Conservation (phyloP, 176 grass and related monocot species). For the Pontederia paniculata region DNA sequence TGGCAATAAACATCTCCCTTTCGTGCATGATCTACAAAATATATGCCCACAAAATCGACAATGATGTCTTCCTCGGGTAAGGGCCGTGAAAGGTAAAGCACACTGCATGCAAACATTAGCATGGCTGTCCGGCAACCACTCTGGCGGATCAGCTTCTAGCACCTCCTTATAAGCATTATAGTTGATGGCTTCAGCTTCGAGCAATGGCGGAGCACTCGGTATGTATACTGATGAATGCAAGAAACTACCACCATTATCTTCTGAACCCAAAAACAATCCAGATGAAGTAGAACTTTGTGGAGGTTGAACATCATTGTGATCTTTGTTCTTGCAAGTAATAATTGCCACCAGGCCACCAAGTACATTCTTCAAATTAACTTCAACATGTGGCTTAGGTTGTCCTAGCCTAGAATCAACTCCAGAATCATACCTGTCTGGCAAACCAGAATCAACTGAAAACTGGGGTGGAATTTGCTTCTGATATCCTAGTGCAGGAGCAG, state of each 20-base stretch:
- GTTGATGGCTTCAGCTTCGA: conserved; percentile 44
- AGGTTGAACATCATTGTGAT: conserved; percentile 15
- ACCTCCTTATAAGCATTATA: conserved; percentile 43
- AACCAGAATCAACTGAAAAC: conserved; percentile 14
- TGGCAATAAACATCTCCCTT: conserved; percentile 61
- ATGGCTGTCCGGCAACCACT: conserved; percentile 74
- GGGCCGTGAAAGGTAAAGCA: conserved; percentile 41
- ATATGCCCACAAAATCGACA: conserved; percentile 81
- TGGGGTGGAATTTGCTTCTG: conserved; percentile 16
- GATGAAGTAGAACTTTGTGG: conserved; percentile 28
- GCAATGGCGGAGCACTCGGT: conserved; percentile 69
- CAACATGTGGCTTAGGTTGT: conserved; percentile 16
- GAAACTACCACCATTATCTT: conserved; percentile 43
- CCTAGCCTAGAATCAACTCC: conserved; percentile 19
- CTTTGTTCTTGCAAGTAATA: conserved; percentile 33
- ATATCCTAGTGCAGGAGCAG: conserved; percentile 18
- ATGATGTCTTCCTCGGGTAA: conserved; percentile 76
- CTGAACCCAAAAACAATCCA: conserved; percentile 58
- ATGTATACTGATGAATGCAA: conserved; percentile 71
- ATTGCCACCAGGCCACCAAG: conserved; percentile 47
- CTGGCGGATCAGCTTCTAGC: conserved; percentile 66
- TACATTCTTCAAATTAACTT: conserved; percentile 59
- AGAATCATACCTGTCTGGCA: conserved; percentile 29
- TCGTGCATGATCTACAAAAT: conserved; percentile 68
- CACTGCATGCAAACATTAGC: conserved; percentile 69